phyloP scores from a whole-genome alignment of 331 rosid genomes.

The Arachis monticola region DNA sequence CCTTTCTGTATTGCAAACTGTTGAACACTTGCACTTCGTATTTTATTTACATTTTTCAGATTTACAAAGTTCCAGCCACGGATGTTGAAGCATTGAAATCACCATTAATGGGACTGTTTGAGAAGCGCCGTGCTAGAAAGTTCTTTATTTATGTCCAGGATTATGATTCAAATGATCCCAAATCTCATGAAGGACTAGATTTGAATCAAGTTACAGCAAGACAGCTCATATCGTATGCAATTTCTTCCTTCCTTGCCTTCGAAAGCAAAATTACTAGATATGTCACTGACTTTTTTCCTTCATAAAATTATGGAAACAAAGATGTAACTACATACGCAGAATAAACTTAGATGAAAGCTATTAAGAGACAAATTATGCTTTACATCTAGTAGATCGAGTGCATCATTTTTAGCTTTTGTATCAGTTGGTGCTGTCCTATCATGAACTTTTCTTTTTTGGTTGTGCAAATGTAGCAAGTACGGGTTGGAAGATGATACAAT shows the following conservation, averaged over 20 bases:
- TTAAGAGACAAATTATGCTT: neutral
- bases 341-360: slow-evolving; percentile 1
- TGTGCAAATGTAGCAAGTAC: slow-evolving; percentile 63
- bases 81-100: slow-evolving; percentile 88
- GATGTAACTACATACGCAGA: neutral
- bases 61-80: slow-evolving; percentile 81
- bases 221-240: slow-evolving; percentile 68
- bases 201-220: slow-evolving; percentile 71
- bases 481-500: slow-evolving; percentile 86
- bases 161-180: slow-evolving; percentile 68
- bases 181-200: slow-evolving; percentile 75
- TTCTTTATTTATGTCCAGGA: slow-evolving; percentile 83
- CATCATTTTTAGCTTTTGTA: slow-evolving; percentile 9
- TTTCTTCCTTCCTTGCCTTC: slow-evolving; percentile 18
- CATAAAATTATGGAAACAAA: neutral
- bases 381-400: neutral
- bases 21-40: neutral
- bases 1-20: slow-evolving; percentile 10
- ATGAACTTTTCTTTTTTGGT: slow-evolving; percentile 14
- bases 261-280: neutral
- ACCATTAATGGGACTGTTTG: slow-evolving; percentile 80
- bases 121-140: slow-evolving; percentile 82
- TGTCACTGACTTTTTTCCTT: neutral
- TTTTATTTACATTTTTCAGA: slow-evolving; percentile 28
- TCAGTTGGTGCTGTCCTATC: slow-evolving; percentile 15